Evolutionary conservation across 2,329 filamentous ascomycete species (phyloP).

Genomic region (Chrysoporthe deuterocubensis): DNA sequence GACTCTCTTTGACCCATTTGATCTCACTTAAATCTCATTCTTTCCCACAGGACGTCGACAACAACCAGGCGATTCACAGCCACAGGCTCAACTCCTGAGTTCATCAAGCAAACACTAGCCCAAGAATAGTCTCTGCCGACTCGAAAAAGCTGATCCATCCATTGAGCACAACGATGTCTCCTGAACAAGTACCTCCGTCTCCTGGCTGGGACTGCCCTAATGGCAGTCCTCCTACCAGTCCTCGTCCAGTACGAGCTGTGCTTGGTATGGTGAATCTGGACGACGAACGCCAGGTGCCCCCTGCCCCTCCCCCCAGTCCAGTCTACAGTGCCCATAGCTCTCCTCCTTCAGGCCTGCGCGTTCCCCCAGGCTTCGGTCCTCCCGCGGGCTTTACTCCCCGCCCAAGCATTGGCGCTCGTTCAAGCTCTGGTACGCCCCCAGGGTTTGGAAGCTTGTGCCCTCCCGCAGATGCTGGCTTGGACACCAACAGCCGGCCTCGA

Average conservation of each 20-base stretch:
- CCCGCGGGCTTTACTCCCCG: no score
- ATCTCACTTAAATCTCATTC: not conserved
- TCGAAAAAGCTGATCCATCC: not conserved
- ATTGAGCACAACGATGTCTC: not conserved
- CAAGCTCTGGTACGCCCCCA: not conserved
- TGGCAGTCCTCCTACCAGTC: not conserved
- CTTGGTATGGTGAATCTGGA: not conserved
- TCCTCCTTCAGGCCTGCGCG: not conserved
- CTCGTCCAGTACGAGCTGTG: not conserved
- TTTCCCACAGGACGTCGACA: not conserved
- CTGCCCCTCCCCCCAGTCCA: not conserved
- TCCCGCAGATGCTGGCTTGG: not conserved
- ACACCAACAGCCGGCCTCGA: not conserved
- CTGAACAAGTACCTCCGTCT: not conserved
- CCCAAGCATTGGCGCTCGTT: no score
- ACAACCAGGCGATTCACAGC: not conserved
- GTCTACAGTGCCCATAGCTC: not conserved
- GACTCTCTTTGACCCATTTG: not conserved
- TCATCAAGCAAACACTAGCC: not conserved
- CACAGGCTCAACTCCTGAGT: not conserved
- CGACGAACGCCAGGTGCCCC: not conserved
- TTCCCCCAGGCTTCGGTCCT: no score
- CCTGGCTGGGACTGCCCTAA: not conserved
- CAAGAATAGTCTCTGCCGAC: no score
- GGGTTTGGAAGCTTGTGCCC: slow-evolving; percentile 1